phyloP scores from a whole-genome alignment of 768 basidiomycete genomes.

The Amanita fuliginea region DNA sequence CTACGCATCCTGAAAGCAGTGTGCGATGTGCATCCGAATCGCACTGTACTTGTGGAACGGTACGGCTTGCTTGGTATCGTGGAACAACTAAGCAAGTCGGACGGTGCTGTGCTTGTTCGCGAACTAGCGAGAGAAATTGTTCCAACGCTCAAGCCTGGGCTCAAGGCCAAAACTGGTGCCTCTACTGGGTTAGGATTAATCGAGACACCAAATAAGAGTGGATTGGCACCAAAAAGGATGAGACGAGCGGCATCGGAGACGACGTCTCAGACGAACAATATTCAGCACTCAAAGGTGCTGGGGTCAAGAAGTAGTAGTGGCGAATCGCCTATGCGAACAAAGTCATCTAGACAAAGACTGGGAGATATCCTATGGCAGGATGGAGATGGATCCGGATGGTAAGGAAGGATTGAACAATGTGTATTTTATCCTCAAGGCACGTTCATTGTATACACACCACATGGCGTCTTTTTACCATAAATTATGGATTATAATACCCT shows the following conservation, averaged over 20 bases:
- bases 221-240: conserved; percentile 50
- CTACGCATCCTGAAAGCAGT: conserved; percentile 76
- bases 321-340: conserved; percentile 9
- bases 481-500: conserved; percentile 1
- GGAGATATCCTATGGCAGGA: conserved; percentile 56
- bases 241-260: conserved; percentile 67
- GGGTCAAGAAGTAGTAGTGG: conserved; percentile 21
- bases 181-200: not conserved
- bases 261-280: conserved; percentile 11
- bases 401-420: conserved; percentile 2
- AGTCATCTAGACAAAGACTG: conserved; percentile 36
- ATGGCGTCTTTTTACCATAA: not conserved
- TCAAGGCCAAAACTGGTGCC: conserved; percentile 16
- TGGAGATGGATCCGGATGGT: conserved; percentile 4
- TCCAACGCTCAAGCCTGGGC: conserved; percentile 61
- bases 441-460: conserved; percentile 1
- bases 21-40: conserved; percentile 85
- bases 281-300: conserved; percentile 14
- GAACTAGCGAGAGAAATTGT: conserved; percentile 83
- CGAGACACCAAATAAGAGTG: conserved; percentile 14
- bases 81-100: conserved; percentile 64
- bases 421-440: conserved; percentile 4
- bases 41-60: conserved; percentile 67
- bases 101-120: conserved; percentile 84
- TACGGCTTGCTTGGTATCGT: conserved; percentile 80